These are phyloP conservation scores for Corchorus olitorius DNA, from an alignment of 345 rosid species.

Conservation along the genomic window DNA sequence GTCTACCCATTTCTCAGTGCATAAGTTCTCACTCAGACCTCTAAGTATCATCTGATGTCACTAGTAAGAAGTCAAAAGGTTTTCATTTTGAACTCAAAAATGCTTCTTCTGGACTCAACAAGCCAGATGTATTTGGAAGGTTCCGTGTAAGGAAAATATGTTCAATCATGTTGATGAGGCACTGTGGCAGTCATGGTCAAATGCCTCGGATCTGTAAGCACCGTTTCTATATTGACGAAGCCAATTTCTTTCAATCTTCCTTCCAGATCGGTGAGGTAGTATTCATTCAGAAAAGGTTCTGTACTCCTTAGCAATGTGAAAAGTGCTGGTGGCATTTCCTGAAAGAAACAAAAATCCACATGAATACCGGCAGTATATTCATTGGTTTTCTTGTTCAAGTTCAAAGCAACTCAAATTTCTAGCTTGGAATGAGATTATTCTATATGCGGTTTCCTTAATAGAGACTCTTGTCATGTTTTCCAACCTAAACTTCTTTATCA, in stretches of 20 bases:
- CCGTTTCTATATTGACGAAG: conserved; percentile 39
- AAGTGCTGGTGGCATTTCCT: conserved; percentile 62
- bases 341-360: not conserved
- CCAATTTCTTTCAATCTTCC: conserved; percentile 50
- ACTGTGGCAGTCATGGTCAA: conserved; percentile 51
- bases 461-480: not conserved
- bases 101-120: not conserved
- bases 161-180: conserved; percentile 26
- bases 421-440: not conserved
- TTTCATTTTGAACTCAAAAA: not conserved
- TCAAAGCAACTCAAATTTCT: not conserved
- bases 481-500: too few species aligned
- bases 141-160: not conserved
- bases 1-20: not conserved
- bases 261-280: conserved; percentile 52
- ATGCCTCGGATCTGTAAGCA: conserved; percentile 60
- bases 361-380: not conserved
- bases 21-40: not conserved
- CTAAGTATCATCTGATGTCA: too few species aligned
- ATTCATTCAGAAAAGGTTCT: conserved; percentile 60
- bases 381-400: not conserved
- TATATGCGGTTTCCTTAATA: not conserved
- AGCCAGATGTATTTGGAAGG: not conserved
- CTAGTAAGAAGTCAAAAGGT: not conserved
- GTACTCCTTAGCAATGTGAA: conserved; percentile 64